Percentiles rank a stretch among this genome's conserved stretches.
phyloP scores from a whole-genome alignment of 768 basidiomycete species.

The Lactarius trivialis region DNA sequence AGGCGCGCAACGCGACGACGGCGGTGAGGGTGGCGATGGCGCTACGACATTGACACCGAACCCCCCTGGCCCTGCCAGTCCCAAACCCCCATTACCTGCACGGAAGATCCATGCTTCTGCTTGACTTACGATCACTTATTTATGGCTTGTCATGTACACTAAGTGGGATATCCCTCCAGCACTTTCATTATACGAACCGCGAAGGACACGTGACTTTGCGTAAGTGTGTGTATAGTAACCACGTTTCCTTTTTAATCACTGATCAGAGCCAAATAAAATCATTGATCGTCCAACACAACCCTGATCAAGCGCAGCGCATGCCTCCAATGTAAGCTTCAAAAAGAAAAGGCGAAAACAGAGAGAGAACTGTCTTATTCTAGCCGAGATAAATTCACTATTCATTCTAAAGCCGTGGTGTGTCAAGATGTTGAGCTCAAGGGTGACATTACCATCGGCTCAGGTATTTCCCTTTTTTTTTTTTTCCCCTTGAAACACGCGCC shows the following conservation, averaged over 20 bases:
- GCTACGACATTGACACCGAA: neutral
- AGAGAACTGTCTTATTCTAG: constrained; percentile 33
- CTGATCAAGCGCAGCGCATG: constrained; percentile 10
- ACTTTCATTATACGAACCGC: neutral
- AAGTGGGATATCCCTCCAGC: constrained; percentile 1
- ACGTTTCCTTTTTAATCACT: constrained; percentile 6
- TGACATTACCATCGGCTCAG: constrained; percentile 86
- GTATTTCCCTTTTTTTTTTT: constrained; percentile 30
- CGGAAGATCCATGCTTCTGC: constrained; percentile 21
- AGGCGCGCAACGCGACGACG: constrained; percentile 2
- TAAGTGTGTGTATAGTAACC: neutral
- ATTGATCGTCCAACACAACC: neutral
- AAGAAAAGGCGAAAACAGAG: neutral
- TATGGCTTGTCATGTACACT: constrained; percentile 13
- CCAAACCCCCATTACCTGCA: constrained; percentile 26
- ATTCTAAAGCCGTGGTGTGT: constrained; percentile 85
- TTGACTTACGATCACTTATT: constrained; percentile 6
- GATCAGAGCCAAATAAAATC: neutral
- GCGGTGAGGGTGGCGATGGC: constrained; percentile 2
- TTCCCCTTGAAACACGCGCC: neutral
- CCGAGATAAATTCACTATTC: constrained; percentile 84
- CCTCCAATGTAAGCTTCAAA: constrained; percentile 21
- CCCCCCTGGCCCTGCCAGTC: constrained; percentile 5
- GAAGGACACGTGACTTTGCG: neutral
- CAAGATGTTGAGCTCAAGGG: constrained; percentile 94